Percentiles rank a stretch among this genome's conserved stretches.
Evolutionary conservation across 2,329 filamentous ascomycete species (phyloP).

Genomic region (Lithohypha guttulata): DNA sequence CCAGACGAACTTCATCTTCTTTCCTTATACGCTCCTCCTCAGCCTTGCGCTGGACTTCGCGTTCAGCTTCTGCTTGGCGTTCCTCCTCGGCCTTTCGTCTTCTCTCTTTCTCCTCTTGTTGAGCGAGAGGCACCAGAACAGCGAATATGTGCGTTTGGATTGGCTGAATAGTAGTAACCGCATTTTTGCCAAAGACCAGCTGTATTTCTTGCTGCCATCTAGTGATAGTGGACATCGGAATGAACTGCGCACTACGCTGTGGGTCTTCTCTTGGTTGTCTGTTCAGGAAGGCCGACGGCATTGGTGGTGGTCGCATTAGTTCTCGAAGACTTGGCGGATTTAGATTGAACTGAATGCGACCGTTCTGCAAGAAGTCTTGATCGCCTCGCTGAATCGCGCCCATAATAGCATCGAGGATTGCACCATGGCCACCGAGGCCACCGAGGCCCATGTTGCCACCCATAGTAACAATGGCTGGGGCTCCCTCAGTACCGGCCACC

Average conservation of each 20-base stretch:
- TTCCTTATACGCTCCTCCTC: constrained; percentile 62
- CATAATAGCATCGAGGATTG: constrained; percentile 40
- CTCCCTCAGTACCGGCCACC: background rate
- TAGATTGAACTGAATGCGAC: constrained; percentile 43
- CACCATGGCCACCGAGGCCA: constrained; percentile 20
- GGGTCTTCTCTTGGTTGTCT: constrained; percentile 32
- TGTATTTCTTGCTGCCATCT: constrained; percentile 87
- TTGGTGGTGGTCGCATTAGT: constrained; percentile 22
- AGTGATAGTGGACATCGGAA: constrained; percentile 56
- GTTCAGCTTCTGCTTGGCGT: constrained; percentile 50
- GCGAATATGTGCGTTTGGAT: constrained; percentile 60
- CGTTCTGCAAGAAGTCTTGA: constrained; percentile 33
- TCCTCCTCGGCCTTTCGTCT: constrained; percentile 47
- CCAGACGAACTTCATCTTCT: constrained; percentile 57
- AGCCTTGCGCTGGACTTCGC: constrained; percentile 55
- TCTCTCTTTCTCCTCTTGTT: constrained; percentile 63
- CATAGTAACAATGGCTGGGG: constrained; percentile 4
- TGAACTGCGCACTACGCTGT: constrained; percentile 65
- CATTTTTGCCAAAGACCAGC: constrained; percentile 64
- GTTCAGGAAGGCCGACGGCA: constrained; percentile 24
- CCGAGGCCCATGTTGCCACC: constrained; percentile 17
- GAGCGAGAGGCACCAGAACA: constrained; percentile 68
- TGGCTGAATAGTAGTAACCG: constrained; percentile 58
- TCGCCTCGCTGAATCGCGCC: constrained; percentile 42
- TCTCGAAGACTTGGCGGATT: constrained; percentile 21